Base-by-base conservation (phyloP, 768 basidiomycete species). In the Russula brevipes region DNA sequence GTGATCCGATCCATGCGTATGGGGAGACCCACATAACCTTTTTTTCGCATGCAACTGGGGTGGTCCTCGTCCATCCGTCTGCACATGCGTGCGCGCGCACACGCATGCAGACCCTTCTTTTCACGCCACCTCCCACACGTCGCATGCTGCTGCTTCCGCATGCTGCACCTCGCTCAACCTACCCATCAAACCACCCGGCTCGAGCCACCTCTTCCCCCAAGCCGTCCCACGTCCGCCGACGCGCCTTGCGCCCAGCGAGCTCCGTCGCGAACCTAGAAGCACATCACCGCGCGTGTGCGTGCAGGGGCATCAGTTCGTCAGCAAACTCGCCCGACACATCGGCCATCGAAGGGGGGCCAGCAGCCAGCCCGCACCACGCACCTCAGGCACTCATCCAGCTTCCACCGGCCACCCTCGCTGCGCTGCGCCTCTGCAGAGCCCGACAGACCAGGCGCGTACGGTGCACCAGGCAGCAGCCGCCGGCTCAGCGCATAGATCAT, bases 401-500 rank as follows among this genome's bases (percentile, higher is more conserved):
- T 81, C 91, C 91, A 94, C 59, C 83, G 77, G 12, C 84, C 83
- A 10, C 74, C 62, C 9, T 73, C 39, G 65, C 60, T 19, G 47
- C 59, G 44, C 73, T 70, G 57, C 12, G 62, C 55, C 5, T 56
- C 59, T 8, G 67, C 67, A 3, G 50, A 33, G 9, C 61, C 67
- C n/a, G 66, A 69, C 30, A 78, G 73, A 1, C 79, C 78, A 31
- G 86, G 88, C 9, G 84, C 85, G 72, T 89, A 93, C n/a, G 89
- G 91, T 9, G 81, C 73, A 0, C 91, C 89, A 38, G 91, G 91
- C 52, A 86, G 74, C 57, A 91, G 75, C 50, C 84, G 79, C 67
- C 89, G 76, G 59, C 86, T 91, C 67, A 94, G 71, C 0, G 90
- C 84, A 72, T 84, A 93, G 59, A 94, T 88, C 89, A 94, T 92